Percentiles rank a stretch among this genome's conserved stretches.
Conservation (phyloP, 202 grass and related monocot species). For the Schoenoplectus triqueter region DNA sequence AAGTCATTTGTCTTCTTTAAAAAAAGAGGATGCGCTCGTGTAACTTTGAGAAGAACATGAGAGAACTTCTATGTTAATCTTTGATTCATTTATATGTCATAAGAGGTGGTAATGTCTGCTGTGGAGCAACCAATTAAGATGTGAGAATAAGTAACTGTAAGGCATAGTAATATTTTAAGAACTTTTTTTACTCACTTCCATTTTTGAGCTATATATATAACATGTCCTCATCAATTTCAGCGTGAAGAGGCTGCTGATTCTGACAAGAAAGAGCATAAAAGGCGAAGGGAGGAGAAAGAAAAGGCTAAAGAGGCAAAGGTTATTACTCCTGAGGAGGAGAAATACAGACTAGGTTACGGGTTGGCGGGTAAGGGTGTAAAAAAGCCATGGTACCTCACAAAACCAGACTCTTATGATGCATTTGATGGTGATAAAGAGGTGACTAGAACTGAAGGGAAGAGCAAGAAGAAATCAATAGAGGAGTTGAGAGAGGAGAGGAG, state of each 20-base stretch:
- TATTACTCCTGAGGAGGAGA: constrained; percentile 82
- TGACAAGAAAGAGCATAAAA: constrained; percentile 67
- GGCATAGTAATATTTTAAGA: neutral
- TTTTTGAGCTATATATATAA: neutral
- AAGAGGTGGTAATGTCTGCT: neutral
- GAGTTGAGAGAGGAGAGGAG: constrained; percentile 73
- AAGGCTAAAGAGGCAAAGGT: constrained; percentile 58
- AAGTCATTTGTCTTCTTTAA: neutral
- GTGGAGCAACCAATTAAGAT: neutral
- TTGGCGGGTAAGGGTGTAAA: constrained; percentile 86
- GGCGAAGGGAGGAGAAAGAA: constrained; percentile 68
- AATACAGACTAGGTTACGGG: constrained; percentile 86
- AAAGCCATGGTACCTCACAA: constrained; percentile 76
- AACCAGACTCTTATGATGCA: constrained; percentile 41
- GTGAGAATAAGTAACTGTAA: neutral
- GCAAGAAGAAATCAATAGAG: constrained; percentile 77
- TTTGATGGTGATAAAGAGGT: constrained; percentile 34
- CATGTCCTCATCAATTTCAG: constrained; percentile 25
- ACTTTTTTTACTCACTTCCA: neutral
- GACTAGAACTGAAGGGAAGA: constrained; percentile 46
- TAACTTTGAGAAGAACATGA: neutral
- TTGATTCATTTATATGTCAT: neutral
- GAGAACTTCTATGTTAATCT: neutral
- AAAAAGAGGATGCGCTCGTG: neutral
- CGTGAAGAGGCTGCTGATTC: constrained; percentile 44